Conservation (phyloP, 345 rosid species). For the Salix caprea region DNA sequence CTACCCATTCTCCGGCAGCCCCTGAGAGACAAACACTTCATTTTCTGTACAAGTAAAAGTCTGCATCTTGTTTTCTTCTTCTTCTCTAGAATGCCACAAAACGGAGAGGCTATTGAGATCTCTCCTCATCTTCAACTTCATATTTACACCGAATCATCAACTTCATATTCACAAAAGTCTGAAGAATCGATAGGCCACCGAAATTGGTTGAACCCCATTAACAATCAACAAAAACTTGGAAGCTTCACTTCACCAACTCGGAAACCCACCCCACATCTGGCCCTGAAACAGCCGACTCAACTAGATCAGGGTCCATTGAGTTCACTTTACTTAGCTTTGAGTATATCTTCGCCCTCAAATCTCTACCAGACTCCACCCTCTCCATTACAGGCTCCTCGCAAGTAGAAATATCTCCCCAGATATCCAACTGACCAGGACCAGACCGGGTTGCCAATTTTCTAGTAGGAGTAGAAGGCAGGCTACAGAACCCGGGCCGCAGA, state of each 20-base stretch:
- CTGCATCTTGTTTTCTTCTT: background rate
- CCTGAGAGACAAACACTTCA: slow-evolving; percentile 12
- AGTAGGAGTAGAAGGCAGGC: slow-evolving; percentile 36
- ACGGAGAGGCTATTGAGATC: slow-evolving; percentile 19
- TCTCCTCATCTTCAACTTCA: slow-evolving; percentile 18
- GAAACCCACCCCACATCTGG: slow-evolving; percentile 47
- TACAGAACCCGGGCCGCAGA: slow-evolving; percentile 25
- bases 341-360: slow-evolving; percentile 48
- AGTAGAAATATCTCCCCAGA: slow-evolving; percentile 29
- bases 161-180: background rate
- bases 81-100: slow-evolving; percentile 15
- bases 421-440: slow-evolving; percentile 15
- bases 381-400: slow-evolving; percentile 48
- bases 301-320: slow-evolving; percentile 25
- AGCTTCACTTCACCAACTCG: slow-evolving; percentile 38
- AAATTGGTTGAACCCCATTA: background rate
- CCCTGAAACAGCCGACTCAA: slow-evolving; percentile 18
- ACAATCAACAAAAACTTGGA: slow-evolving; percentile 4
- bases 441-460: slow-evolving; percentile 11
- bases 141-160: slow-evolving; percentile 27
- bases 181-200: slow-evolving; percentile 16
- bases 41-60: slow-evolving; percentile 15
- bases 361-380: slow-evolving; percentile 64
- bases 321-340: slow-evolving; percentile 52
- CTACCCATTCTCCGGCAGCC: slow-evolving; percentile 31